These are phyloP conservation scores for Trichosanthes truncata DNA, from an alignment of 306 rosid genomes.

Conservation along the genomic window DNA sequence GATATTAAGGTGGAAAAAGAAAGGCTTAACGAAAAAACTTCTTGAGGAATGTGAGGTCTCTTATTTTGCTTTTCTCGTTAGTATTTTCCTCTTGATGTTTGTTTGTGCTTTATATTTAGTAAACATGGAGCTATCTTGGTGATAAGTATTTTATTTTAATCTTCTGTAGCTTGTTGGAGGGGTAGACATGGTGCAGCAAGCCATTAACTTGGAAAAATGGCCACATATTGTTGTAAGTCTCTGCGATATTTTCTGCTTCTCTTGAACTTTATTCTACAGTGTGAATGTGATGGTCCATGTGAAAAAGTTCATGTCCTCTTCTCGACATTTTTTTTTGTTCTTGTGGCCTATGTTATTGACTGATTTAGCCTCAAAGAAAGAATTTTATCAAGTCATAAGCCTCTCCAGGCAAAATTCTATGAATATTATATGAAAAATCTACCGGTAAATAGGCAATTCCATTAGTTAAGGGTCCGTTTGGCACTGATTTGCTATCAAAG, in stretches of 20 bases:
- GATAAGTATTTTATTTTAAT: conserved; percentile 14
- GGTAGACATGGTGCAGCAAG: conserved; percentile 53
- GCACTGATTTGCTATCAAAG: no score
- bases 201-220: conserved; percentile 50
- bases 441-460: not conserved
- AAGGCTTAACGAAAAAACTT: not conserved
- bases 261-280: not conserved
- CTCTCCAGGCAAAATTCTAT: not conserved
- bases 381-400: not conserved
- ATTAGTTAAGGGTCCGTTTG: not conserved
- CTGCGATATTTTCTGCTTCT: not conserved
- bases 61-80: not conserved
- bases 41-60: not conserved
- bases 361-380: not conserved
- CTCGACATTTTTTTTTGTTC: not conserved
- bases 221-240: conserved; percentile 91
- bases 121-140: not conserved
- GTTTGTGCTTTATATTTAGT: not conserved
- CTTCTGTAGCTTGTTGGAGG: conserved; percentile 82
- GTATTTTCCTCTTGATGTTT: not conserved
- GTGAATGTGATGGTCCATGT: not conserved
- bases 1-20: not conserved
- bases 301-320: not conserved
- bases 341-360: not conserved
- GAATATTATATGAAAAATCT: not conserved